Evolutionary conservation across 495 filamentous ascomycete species (phyloP).

Genomic region (Annulohypoxylon bovei): DNA sequence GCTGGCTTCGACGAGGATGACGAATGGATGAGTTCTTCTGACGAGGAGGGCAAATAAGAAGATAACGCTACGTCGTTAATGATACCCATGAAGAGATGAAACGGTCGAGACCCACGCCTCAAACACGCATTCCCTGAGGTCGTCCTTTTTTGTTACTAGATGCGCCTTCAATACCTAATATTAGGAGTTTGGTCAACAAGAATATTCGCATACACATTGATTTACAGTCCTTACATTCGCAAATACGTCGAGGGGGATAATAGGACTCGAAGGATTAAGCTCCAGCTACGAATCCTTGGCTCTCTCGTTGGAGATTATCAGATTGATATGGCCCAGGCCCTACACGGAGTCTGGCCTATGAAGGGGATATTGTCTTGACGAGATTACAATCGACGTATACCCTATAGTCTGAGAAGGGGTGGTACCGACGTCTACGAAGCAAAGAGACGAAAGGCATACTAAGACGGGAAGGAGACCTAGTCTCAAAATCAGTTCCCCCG

Average conservation of each 20-base stretch:
- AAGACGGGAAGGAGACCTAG: not conserved
- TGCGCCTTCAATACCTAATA: not conserved
- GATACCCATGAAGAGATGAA: conserved; percentile 17
- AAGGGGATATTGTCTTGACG: not conserved
- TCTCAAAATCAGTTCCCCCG: not conserved
- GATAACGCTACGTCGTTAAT: not conserved
- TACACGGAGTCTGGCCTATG: not conserved
- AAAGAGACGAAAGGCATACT: not conserved
- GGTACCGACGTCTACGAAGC: not conserved
- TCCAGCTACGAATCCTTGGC: not conserved
- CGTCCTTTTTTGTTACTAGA: not conserved
- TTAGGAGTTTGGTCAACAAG: not conserved
- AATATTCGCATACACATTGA: not conserved
- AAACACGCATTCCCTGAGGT: not conserved
- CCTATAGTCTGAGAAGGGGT: not conserved
- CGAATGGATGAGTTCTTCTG: conserved; percentile 85
- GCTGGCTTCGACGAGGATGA: conserved; percentile 92
- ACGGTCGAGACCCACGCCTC: not conserved
- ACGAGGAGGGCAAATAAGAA: conserved; percentile 55
- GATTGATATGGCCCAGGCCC: not conserved
- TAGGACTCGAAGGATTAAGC: not conserved
- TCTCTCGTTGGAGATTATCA: not conserved
- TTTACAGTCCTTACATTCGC: not conserved
- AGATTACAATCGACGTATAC: not conserved
- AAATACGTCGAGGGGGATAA: not conserved